A percentile compares a stretch with the other conserved stretches of the same genome.
Evolutionary conservation across 2,329 filamentous ascomycete species (phyloP).

Genomic region (Alternaria brassicae): DNA sequence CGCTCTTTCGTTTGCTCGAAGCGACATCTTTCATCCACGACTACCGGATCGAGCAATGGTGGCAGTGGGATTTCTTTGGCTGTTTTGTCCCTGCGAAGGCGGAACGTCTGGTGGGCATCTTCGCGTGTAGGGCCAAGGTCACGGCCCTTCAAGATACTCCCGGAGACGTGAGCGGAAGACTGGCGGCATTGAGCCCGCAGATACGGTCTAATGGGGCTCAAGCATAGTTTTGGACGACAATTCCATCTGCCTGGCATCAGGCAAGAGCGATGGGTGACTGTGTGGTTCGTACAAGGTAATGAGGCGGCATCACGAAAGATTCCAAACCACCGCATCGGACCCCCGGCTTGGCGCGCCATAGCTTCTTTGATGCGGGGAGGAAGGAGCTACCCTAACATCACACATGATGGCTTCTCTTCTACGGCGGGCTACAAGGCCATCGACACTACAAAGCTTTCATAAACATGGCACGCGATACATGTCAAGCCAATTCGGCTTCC

Average conservation of each 20-base stretch:
- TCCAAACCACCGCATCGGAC: slow-evolving; percentile 18
- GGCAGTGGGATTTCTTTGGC: slow-evolving; percentile 54
- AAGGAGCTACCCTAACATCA: slow-evolving; percentile 13
- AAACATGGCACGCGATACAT: slow-evolving; percentile 32
- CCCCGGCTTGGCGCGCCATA: slow-evolving; percentile 32
- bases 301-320: neutral
- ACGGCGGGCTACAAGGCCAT: slow-evolving; percentile 33
- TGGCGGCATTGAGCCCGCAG: slow-evolving; percentile 17
- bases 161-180: slow-evolving; percentile 19
- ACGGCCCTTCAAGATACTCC: slow-evolving; percentile 23
- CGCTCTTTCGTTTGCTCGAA: slow-evolving; percentile 52
- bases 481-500: slow-evolving; percentile 37
- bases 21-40: slow-evolving; percentile 44
- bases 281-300: neutral
- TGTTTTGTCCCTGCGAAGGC: slow-evolving; percentile 43
- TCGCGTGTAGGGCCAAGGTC: slow-evolving; percentile 40
- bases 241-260: slow-evolving; percentile 41
- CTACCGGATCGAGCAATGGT: slow-evolving; percentile 56
- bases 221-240: slow-evolving; percentile 27
- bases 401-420: slow-evolving; percentile 45
- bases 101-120: slow-evolving; percentile 43
- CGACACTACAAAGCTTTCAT: slow-evolving; percentile 10
- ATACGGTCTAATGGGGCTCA: slow-evolving; percentile 19
- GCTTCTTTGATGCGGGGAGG: slow-evolving; percentile 12
- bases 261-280: slow-evolving; percentile 6